Percentiles rank a stretch among this genome's conserved stretches.
Evolutionary conservation across 768 basidiomycete species (phyloP).

Genomic region (Baorangia bicolor): DNA sequence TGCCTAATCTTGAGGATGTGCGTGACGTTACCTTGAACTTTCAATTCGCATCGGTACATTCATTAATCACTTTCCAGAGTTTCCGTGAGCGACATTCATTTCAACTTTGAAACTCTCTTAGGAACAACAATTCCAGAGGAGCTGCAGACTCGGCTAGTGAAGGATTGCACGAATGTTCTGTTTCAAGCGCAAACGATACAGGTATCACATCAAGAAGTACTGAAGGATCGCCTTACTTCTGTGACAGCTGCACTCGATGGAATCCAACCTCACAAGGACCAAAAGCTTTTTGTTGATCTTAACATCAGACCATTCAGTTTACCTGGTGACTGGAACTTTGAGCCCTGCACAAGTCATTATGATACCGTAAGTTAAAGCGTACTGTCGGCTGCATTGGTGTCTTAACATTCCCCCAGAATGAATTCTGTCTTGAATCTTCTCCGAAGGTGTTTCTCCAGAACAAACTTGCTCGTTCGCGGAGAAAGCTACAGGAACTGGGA

Average conservation of each 20-base stretch:
- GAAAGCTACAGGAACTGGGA: constrained; percentile 62
- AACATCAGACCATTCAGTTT: constrained; percentile 65
- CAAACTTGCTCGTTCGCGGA: constrained; percentile 57
- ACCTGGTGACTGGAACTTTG: constrained; percentile 71
- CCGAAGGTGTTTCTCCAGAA: constrained; percentile 84
- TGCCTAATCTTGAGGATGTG: constrained; percentile 74
- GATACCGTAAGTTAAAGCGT: constrained; percentile 57
- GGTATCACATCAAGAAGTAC: constrained; percentile 52
- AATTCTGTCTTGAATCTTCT: constrained; percentile 62
- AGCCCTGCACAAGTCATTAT: constrained; percentile 72
- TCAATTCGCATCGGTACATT: constrained; percentile 7
- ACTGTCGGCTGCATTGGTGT: neutral
- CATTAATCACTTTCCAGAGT: constrained; percentile 48
- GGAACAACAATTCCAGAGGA: constrained; percentile 45
- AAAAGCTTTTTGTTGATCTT: constrained; percentile 68
- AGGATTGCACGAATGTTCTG: constrained; percentile 53
- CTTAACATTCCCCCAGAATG: constrained; percentile 21
- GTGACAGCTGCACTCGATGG: constrained; percentile 49
- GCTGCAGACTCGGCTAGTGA: constrained; percentile 65
- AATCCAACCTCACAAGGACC: constrained; percentile 60
- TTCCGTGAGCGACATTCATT: constrained; percentile 48
- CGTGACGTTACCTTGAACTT: constrained; percentile 27
- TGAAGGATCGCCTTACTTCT: constrained; percentile 49
- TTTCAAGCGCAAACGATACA: constrained; percentile 61
- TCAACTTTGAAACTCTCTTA: neutral